These are phyloP conservation scores for Cryptococcus sp. DNA, from an alignment of 1,284 basidiomycete species.

Conservation along the genomic window DNA sequence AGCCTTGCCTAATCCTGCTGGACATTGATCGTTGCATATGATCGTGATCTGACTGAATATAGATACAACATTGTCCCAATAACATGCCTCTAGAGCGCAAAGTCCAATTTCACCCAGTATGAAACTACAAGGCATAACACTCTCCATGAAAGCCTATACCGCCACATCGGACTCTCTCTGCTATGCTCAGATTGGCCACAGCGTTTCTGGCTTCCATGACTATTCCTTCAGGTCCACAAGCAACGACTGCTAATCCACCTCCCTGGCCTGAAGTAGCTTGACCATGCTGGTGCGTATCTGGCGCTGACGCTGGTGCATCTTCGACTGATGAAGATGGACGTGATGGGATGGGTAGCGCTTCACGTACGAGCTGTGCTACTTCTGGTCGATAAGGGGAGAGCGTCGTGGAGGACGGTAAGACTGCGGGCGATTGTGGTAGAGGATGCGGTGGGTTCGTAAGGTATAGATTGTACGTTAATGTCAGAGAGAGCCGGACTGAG, in stretches of 20 bases:
- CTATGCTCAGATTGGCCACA: slow-evolving; percentile 35
- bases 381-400: slow-evolving; percentile 41
- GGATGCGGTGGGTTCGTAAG: slow-evolving; percentile 41
- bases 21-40: too few relatives aligned
- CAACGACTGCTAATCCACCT: slow-evolving; percentile 44
- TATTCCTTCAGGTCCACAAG: slow-evolving; percentile 46
- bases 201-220: slow-evolving; percentile 46
- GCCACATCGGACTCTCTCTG: slow-evolving; percentile 31
- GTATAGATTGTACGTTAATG: slow-evolving; percentile 36
- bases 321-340: slow-evolving; percentile 3
- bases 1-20: too few relatives aligned
- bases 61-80: background rate
- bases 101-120: too few relatives aligned
- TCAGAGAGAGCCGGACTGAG: slow-evolving; percentile 19
- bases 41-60: too few relatives aligned
- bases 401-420: slow-evolving; percentile 26
- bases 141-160: slow-evolving; percentile 47
- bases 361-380: slow-evolving; percentile 39
- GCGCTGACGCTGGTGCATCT: slow-evolving; percentile 5
- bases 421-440: slow-evolving; percentile 22
- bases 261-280: background rate
- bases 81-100: too few relatives aligned
- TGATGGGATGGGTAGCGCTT: slow-evolving; percentile 28
- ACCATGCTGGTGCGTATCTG: background rate
- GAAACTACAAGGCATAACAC: slow-evolving; percentile 37